Base-by-base conservation (phyloP, 2,329 filamentous ascomycete genomes). In the Fusarium verticillioides region DNA sequence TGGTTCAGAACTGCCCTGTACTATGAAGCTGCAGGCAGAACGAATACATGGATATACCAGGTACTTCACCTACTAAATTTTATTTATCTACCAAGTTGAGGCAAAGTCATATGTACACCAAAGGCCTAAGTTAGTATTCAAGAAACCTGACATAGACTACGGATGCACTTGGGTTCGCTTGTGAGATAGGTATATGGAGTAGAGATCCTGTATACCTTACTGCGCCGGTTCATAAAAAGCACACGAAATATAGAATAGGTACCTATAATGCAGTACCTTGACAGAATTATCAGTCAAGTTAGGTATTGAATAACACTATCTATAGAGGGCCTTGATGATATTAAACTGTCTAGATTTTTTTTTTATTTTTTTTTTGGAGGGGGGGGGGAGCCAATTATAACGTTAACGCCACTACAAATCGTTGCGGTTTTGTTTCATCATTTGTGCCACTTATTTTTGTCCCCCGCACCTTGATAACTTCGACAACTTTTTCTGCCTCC, bases 361-460 rank as follows among this genome's bases (percentile, higher is more conserved):
- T 7, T n/a, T n/a, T n/a, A 23, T 23, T 23, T 23, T 23, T 23
- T 23, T 23, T 23, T 23, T 23, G 23, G 23, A n/a, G 23, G 7
- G 30, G 9, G 30, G 9, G 30, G 8, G 4, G 10, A 11, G 30
- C 15, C 19, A 32, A 44, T 40, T n/a, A 52, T 44, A 57, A 15
- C 18, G 28, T 21, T 26, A 40, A 28, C 53, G 53, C 28, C 53
- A 63, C 53, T 60, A 34, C 34, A 40, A 46, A 59, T n/a, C 23
- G 37, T 37, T 44, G n/a, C 60, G 26, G n/a, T 49, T 49, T 47
- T 30, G 44, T 47, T 40, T 40, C 18, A 47, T 65, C 32, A 32
- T 23, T 16, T 59, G 50, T 66, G 46, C 60, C 32, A 39, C 26
- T 65, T 66, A 58, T 59, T 66, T 62, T 66, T 65, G 60, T 66